These are phyloP conservation scores for Plasmodium vivax DNA, from an alignment of 169 alveolate species.

Conservation along the genomic window DNA sequence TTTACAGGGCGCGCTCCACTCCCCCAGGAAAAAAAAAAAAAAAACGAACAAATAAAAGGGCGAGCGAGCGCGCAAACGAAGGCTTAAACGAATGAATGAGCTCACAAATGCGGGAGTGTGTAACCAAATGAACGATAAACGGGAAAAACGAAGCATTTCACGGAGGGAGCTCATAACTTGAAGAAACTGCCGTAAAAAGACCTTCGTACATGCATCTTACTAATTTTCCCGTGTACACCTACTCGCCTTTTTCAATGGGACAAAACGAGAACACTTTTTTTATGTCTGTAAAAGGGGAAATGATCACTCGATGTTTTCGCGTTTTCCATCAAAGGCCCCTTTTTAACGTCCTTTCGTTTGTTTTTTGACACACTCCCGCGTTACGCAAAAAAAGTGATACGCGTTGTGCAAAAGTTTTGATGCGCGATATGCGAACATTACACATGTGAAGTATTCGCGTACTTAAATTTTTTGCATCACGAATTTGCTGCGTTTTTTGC, in stretches of 20 bases:
- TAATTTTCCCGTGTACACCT: not conserved
- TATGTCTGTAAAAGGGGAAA: not conserved
- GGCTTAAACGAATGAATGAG: not conserved
- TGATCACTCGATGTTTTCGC: not conserved
- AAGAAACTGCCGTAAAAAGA: not conserved
- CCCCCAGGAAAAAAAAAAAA: not conserved
- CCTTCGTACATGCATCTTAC: not conserved
- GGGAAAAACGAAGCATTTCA: not conserved
- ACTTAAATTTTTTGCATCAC: not conserved
- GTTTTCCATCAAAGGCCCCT: not conserved
- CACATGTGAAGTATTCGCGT: not conserved
- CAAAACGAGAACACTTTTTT: not conserved
- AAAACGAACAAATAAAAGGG: not conserved
- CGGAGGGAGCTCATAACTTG: not conserved
- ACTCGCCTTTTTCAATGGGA: not conserved
- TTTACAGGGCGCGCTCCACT: not conserved
- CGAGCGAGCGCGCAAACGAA: not conserved
- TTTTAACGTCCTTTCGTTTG: not conserved
- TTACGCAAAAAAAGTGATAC: not conserved
- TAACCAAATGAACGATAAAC: not conserved
- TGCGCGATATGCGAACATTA: not conserved
- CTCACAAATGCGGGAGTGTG: not conserved
- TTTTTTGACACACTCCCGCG: not conserved
- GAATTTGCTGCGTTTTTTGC: not conserved
- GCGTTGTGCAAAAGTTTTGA: conserved; percentile 4